Percentiles rank a stretch among this genome's conserved stretches.
Evolutionary conservation across 352 stramenopile genomes (phyloP).

Genomic region (Globisporangium alternatum): DNA sequence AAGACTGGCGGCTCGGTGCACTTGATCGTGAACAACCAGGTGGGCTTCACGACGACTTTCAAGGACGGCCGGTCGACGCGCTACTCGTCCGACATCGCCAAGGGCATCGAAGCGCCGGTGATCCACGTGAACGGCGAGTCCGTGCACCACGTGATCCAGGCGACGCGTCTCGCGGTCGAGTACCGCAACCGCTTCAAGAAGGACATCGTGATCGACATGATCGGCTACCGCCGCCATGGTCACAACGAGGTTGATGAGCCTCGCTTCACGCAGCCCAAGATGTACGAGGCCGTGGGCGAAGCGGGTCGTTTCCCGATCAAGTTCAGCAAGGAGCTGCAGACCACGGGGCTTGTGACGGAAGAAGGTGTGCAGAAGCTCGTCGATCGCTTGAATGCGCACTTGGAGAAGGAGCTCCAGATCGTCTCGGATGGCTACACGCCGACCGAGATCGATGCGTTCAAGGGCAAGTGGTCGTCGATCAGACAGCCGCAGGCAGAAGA

Average conservation of each 20-base stretch:
- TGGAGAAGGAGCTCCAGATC: constrained; percentile 59
- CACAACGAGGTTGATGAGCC: constrained; percentile 91
- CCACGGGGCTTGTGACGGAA: constrained; percentile 47
- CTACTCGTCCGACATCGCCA: constrained; percentile 84
- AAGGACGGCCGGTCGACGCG: constrained; percentile 74
- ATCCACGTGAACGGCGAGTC: constrained; percentile 90
- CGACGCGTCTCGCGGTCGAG: constrained; percentile 64
- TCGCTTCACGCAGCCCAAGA: constrained; percentile 85
- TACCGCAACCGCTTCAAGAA: constrained; percentile 86
- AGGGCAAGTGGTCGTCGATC: constrained; percentile 65
- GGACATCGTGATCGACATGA: constrained; percentile 85
- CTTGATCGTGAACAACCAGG: constrained; percentile 89
- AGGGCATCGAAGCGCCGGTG: constrained; percentile 76
- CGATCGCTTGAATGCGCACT: constrained; percentile 53
- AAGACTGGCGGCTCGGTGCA: constrained; percentile 76
- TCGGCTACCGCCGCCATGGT: constrained; percentile 81
- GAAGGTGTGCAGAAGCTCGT: constrained; percentile 58
- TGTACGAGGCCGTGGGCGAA: constrained; percentile 77
- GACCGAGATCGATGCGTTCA: constrained; percentile 69
- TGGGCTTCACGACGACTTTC: constrained; percentile 88
- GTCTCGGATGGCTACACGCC: constrained; percentile 61
- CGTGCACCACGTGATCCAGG: constrained; percentile 70
- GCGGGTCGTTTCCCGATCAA: constrained; percentile 64
- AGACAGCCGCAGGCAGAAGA: constrained; percentile 43
- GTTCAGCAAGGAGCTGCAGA: constrained; percentile 66